Evolutionary conservation across 345 rosid species (phyloP), one percentile per base, ranked within the genome.

Genomic region (Salix arbutifolia): DNA sequence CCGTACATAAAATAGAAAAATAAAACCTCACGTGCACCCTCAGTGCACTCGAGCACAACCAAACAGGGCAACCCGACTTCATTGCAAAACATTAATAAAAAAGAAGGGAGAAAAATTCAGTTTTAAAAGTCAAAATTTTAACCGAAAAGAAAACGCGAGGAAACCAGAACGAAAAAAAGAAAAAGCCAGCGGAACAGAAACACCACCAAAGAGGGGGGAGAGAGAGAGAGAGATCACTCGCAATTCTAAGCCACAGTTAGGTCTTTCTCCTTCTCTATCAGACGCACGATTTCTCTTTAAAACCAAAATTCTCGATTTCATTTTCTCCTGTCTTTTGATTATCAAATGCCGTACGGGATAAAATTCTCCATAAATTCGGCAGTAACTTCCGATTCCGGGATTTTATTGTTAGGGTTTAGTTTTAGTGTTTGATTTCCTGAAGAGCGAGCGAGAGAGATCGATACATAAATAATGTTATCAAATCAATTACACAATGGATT

Each of bases 401-500:
- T 42, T 67, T 10, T 17, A 18, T 18, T 52, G 74, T 77, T 37
- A 73, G 80, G 77, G 77, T 69, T 70, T 23, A 50, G 44, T 52
- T 35, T 76, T 62, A 37, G 77, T 58, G 72, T 65, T 58, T 56
- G 72, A 78, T 77, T 65, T 71, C 38, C 35, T 53, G 28, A 53
- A 66, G 74, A 38, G 40, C 9, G 53, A 28, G 26, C 2, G 8
- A 40, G 50, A 19, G 31, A 28, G 79, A 61, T 67, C 10, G 48
- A 37, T 67, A 44, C 48, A 52, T 28, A 42, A 61, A 83, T 71
- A 79, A 96, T 93, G 97, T 79, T 92, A 69, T 85, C 98, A 79
- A 89, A 91, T 85, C 93, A 89, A 81, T 75, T 91, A 17, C 91
- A 92, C 30, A 90, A 92, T 80, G 97, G 98, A 74, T 78, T 88